Evolutionary conservation across 306 rosid species (phyloP).

Genomic region (Cajanus cajan): DNA sequence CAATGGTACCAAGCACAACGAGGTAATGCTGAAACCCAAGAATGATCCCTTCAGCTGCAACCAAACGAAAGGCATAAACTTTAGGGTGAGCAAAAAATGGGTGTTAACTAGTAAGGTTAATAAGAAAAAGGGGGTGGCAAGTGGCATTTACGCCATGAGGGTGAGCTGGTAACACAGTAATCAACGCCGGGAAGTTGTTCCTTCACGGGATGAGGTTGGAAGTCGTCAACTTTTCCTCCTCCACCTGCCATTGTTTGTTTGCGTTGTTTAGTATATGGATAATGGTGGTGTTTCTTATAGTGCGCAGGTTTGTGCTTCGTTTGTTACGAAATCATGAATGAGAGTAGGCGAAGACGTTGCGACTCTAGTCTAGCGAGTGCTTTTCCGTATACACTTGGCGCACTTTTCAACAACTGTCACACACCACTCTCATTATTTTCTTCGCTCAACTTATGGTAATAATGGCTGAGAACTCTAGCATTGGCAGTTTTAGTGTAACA

Average conservation of each 20-base stretch:
- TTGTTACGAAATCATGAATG: not conserved
- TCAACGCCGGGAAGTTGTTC: constrained; percentile 85
- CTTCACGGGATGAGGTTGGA: constrained; percentile 71
- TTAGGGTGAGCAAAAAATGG: not conserved
- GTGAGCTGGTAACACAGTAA: constrained; percentile 72
- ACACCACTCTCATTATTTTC: not conserved
- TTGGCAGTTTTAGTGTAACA: too few species aligned
- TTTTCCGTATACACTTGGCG: not conserved
- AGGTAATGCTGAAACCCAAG: constrained; percentile 80
- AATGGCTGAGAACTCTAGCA: not conserved
- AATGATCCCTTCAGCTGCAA: constrained; percentile 70
- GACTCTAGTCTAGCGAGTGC: constrained; percentile 7
- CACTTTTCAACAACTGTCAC: not conserved
- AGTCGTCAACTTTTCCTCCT: constrained; percentile 55
- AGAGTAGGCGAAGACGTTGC: constrained; percentile 35
- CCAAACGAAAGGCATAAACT: not conserved
- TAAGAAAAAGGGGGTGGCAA: not conserved
- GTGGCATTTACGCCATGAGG: constrained; percentile 63
- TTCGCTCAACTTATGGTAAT: not conserved
- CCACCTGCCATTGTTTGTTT: constrained; percentile 28
- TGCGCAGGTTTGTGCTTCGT: not conserved
- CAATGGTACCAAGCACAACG: constrained; percentile 76
- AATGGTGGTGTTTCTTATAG: constrained; percentile 11
- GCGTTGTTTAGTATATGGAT: not conserved
- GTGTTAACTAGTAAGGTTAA: not conserved